Conservation (phyloP, 2,329 filamentous ascomycete species). For the Claviceps pusilla region DNA sequence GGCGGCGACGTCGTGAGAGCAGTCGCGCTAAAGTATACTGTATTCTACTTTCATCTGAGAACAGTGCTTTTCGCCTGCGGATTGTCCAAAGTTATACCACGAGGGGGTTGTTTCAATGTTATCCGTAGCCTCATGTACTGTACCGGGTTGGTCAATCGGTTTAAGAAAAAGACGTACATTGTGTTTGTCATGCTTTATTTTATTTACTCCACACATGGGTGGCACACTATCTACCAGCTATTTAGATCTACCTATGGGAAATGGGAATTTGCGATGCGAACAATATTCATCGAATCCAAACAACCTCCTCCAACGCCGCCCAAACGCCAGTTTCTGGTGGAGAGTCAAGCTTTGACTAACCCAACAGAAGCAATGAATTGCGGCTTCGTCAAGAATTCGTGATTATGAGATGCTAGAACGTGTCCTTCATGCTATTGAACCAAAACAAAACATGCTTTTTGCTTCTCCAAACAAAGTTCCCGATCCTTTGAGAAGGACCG, state of each 20-base stretch:
- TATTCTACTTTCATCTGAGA: too few relatives aligned
- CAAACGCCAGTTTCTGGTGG: constrained; percentile 5
- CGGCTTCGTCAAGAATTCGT: neutral
- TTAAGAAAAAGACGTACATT: neutral
- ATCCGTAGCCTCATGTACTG: neutral
- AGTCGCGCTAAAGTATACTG: neutral
- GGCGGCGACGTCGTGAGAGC: neutral
- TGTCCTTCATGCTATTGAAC: constrained; percentile 2
- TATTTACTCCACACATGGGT: constrained; percentile 6
- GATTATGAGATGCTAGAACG: neutral
- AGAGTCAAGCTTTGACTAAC: neutral
- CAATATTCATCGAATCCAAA: neutral
- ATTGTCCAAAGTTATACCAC: too few relatives aligned
- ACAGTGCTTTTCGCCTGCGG: neutral
- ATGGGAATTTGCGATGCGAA: neutral
- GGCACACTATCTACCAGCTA: constrained; percentile 4
- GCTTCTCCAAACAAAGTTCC: neutral
- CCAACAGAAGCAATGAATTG: neutral
- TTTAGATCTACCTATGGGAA: constrained; percentile 8
- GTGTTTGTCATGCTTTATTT: neutral
- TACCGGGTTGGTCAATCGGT: neutral
- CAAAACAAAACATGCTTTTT: constrained; percentile 4
- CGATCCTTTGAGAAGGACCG: constrained; percentile 6
- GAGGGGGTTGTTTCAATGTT: too few relatives aligned
- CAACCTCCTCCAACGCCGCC: neutral